phyloP scores from a whole-genome alignment of 2,329 filamentous ascomycete genomes.

The Apiospora arundinis region DNA sequence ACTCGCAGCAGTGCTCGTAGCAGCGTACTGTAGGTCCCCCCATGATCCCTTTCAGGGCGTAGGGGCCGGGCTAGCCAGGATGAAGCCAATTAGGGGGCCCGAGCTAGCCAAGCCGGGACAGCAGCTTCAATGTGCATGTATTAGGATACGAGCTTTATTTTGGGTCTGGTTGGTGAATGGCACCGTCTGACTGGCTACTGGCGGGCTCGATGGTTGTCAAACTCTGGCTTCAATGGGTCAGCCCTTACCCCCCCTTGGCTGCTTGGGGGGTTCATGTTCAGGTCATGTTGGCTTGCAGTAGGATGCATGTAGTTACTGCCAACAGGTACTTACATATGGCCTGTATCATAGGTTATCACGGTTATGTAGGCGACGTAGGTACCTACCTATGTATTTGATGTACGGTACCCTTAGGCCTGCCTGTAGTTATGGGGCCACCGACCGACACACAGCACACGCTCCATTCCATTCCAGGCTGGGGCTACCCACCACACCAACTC shows the following conservation, averaged over 20 bases:
- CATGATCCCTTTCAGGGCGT: conserved; percentile 6
- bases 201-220: background rate
- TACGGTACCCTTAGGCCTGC: too few relatives aligned
- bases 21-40: background rate
- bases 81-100: conserved; percentile 4
- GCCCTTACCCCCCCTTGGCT: background rate
- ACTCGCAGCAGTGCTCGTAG: too few relatives aligned
- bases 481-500: conserved; percentile 3
- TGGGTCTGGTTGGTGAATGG: background rate
- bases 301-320: background rate
- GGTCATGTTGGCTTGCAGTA: background rate
- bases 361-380: too few relatives aligned
- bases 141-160: conserved; percentile 18
- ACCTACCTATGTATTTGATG: too few relatives aligned
- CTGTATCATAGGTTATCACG: too few relatives aligned
- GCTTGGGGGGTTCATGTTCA: background rate
- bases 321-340: too few relatives aligned
- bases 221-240: background rate
- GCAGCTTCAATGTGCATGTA: background rate
- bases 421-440: background rate
- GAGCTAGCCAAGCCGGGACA: conserved; percentile 9
- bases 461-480: background rate
- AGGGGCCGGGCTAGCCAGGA: conserved; percentile 3
- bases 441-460: background rate
- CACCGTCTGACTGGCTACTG: conserved; percentile 3